Evolutionary conservation across 129 eudicot genomes (phyloP), one percentile per base, ranked within the genome.

Genomic region (Daucus carota): DNA sequence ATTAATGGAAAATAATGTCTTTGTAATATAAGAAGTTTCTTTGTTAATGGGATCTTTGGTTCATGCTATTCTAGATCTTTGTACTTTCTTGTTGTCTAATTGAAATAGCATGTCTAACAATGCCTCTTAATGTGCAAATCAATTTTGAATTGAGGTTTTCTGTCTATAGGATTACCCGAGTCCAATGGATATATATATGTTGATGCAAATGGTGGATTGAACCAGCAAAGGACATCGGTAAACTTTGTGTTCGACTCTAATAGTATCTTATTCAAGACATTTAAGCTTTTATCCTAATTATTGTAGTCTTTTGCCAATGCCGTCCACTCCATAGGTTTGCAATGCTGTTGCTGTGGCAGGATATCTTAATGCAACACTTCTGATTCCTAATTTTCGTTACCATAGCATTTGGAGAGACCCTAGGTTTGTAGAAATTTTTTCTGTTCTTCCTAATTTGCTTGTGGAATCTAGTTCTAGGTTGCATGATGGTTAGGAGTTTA

Each of bases 321-420:
- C 34, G 44, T 46, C 42, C 68, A 38, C 38, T 77, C 65, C 33
- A 6, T 77, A 94, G 99, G 89, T 94, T 44, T 94, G 99, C 86
- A 94, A 94, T 68, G 99, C 99, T 36, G 99, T 94, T 83, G 97
- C 99, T 78, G 99, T 94, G 80, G 99, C 99, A 20, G 97, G 96
- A n/a, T 94, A 89, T 88, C 97, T 94, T 67, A 94, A 94, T 84
- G 99, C 99, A 73, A 94, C 99, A 41, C 89, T 94, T 40, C 88
- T 94, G 45, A 89, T 94, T 83, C 99, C 99, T 22, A 85, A 94
- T 85, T 91, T 94, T 82, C 99, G 92, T 81, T 94, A 80, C 75
- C 99, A 94, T 81, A 94, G 99, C 87, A 87, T 94, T 34, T 94
- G 99, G 99, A 91, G 96, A 79, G 99, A 94, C 82, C 97, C 96